Conservation (phyloP, 1,139 yeast genomes). For the Pichia sp. region DNA sequence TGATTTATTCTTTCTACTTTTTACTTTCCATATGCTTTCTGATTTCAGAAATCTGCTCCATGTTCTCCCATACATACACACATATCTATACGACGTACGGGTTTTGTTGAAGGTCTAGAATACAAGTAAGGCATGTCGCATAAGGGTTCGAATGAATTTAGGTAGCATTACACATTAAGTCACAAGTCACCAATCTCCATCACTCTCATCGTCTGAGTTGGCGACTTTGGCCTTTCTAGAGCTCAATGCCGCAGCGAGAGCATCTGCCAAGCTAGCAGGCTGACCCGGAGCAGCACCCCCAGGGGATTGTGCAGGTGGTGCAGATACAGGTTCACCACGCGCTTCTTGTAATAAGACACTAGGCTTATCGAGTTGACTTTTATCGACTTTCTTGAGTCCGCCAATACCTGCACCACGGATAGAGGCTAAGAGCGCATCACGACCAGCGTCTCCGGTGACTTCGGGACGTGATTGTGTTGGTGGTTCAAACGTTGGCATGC, state of each 20-base stretch:
- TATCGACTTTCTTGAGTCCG: conserved; percentile 67
- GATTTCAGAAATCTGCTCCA: too few species aligned
- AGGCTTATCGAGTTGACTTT: conserved; percentile 74
- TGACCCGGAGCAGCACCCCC: conserved; percentile 32
- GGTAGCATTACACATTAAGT: not conserved
- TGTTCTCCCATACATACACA: too few species aligned
- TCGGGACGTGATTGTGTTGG: conserved; percentile 12
- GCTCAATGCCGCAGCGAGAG: conserved; percentile 72
- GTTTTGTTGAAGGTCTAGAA: too few species aligned
- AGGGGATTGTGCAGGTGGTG: conserved; percentile 23
- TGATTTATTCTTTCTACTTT: too few species aligned
- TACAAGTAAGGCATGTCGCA: too few species aligned
- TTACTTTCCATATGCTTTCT: too few species aligned
- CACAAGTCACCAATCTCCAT: conserved; percentile 41
- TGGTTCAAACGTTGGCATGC: conserved; percentile 11
- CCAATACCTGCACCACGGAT: conserved; percentile 68
- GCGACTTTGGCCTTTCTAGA: conserved; percentile 79
- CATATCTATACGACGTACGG: too few species aligned
- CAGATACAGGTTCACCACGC: conserved; percentile 41
- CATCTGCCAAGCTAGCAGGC: conserved; percentile 43
- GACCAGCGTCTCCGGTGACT: conserved; percentile 39
- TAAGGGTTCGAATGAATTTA: too few species aligned
- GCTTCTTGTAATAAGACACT: conserved; percentile 67
- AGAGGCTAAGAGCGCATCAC: conserved; percentile 84
- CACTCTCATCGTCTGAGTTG: conserved; percentile 80